Percentiles rank a stretch among this genome's conserved stretches.
These are phyloP conservation scores for Talaromyces thailandensis DNA, from an alignment of 495 filamentous ascomycete species.

Conservation along the genomic window DNA sequence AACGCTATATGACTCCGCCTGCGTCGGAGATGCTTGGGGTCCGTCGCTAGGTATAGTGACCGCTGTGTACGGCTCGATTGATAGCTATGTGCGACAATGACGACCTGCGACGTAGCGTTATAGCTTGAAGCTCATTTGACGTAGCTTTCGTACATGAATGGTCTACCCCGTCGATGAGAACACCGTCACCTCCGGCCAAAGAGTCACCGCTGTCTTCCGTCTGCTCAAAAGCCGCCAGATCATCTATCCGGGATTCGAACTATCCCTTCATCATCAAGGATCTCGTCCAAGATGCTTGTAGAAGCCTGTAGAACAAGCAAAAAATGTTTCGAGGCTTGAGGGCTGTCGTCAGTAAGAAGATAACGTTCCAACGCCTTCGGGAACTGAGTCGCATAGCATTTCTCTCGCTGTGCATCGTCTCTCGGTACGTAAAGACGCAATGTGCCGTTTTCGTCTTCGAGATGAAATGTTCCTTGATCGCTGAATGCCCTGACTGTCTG, in stretches of 20 bases:
- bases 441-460: not conserved
- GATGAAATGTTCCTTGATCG: not conserved
- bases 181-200: not conserved
- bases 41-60: no score
- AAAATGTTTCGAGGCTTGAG: not conserved
- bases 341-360: not conserved
- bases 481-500: not conserved
- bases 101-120: no score
- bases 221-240: not conserved
- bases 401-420: not conserved
- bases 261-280: not conserved
- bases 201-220: not conserved
- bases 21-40: no score
- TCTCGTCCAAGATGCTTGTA: not conserved
- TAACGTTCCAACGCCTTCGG: not conserved
- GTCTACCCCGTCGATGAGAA: not conserved
- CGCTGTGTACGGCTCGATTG: no score
- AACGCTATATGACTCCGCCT: not conserved
- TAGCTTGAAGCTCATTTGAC: no score
- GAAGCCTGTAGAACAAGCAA: not conserved
- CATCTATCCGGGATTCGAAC: not conserved
- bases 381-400: not conserved
- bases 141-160: no score
- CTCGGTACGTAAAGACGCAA: not conserved
- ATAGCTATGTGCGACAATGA: no score